Base-by-base conservation (phyloP, 306 rosid genomes). In the Malus sieversii region DNA sequence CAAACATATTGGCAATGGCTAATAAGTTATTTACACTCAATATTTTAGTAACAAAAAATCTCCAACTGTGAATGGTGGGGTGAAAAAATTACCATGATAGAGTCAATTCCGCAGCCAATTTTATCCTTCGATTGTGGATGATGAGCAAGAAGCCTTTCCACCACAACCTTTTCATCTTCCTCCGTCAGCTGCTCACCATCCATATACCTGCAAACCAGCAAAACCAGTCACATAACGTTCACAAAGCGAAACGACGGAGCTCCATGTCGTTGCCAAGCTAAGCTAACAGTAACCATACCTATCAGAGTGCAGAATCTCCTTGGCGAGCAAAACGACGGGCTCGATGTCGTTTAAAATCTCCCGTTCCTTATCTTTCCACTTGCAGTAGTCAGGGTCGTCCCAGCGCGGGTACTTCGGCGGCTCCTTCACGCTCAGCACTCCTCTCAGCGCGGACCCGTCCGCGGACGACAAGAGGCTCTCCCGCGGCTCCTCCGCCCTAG, bases 61-160 rank as follows among this genome's bases (percentile, higher is more conserved):
- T 30, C 0, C 12, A 19, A 71, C 51, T 20, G 22, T n/a, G 14
- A 42, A 18, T 35, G 11, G 55, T 51, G 4, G 5, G 16, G 10
- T 22, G 2, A n/a, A 1, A 63, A n/a, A 42, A 64, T 33, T 80
- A 92, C 99, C 97, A 90, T 92, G 53, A 95, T 84, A 70, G 91
- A 89, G 67, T 92, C 96, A 55, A 92, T 87, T 65, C 93, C 99
- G 46, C 93, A 85, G 25, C 97, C 99, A 82, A 95, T 87, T 90
- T 92, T 92, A 86, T 90, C 97, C 61, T 90, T 83, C 13, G 88
- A 85, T 38, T 84, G 90, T 10, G 97, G 97, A 89, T 92, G 97
- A 81, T 84, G 82, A 18, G 84, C 90, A 32, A 92, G 93, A 77
- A 92, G 95, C 76, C 82, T 88, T 71, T 88, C 90, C 38, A 86